Percentiles rank a stretch among this genome's conserved stretches.
Evolutionary conservation across 2,329 filamentous ascomycete species (phyloP).

Genomic region (Nemania sp.): DNA sequence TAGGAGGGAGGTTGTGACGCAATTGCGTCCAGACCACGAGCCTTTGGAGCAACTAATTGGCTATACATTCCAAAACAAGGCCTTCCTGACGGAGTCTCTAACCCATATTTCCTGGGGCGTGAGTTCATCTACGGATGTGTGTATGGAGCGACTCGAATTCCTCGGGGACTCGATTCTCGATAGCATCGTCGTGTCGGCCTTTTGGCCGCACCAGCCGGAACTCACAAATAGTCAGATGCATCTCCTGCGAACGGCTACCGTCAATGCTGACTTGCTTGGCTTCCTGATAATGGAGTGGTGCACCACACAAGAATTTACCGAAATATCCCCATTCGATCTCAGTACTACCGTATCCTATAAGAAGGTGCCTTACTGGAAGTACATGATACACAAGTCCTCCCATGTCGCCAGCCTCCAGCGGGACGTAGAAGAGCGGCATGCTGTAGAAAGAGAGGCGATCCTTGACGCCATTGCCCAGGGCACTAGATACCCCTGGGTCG

Average conservation of each 20-base stretch:
- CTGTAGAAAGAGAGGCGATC: slow-evolving; percentile 62
- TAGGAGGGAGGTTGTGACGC: slow-evolving; percentile 52
- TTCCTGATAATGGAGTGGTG: slow-evolving; percentile 76
- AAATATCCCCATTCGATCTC: slow-evolving; percentile 42
- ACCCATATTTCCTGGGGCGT: slow-evolving; percentile 76
- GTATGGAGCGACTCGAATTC: slow-evolving; percentile 84
- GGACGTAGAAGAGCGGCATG: slow-evolving; percentile 59
- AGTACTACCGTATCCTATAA: slow-evolving; percentile 45
- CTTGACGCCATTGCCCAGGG: slow-evolving; percentile 62
- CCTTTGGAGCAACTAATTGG: slow-evolving; percentile 75
- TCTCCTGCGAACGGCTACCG: slow-evolving; percentile 77
- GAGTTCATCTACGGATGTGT: slow-evolving; percentile 54
- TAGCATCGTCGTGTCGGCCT: slow-evolving; percentile 73
- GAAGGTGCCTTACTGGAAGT: slow-evolving; percentile 72
- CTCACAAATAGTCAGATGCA: slow-evolving; percentile 75
- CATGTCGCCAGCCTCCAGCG: slow-evolving; percentile 62
- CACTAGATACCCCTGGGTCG: slow-evolving; percentile 78
- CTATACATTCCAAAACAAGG: slow-evolving; percentile 76
- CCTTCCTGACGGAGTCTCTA: slow-evolving; percentile 80
- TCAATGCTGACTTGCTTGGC: slow-evolving; percentile 83
- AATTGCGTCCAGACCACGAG: slow-evolving; percentile 56
- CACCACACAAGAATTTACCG: slow-evolving; percentile 51
- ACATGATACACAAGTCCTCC: slow-evolving; percentile 70
- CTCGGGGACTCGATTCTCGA: slow-evolving; percentile 89
- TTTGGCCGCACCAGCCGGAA: slow-evolving; percentile 63